Conservation (phyloP, 2,329 filamentous ascomycete species). For the Sporothrix euskadiensis region DNA sequence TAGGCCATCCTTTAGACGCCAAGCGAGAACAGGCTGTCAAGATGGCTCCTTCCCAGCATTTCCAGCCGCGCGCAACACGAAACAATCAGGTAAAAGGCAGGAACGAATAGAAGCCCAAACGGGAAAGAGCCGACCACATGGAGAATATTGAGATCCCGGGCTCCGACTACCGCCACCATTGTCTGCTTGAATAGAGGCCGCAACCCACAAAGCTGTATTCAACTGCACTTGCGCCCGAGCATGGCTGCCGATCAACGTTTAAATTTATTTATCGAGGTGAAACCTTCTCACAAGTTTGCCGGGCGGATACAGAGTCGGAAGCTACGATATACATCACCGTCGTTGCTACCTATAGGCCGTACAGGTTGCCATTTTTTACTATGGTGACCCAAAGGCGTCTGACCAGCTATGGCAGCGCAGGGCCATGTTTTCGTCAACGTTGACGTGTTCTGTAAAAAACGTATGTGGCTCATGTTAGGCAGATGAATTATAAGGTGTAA, state of each 20-base stretch:
- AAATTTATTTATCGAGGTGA: neutral
- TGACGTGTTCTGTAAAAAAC: neutral
- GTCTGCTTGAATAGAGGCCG: neutral
- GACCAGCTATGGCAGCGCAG: neutral
- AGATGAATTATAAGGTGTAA: neutral
- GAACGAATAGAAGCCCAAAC: neutral
- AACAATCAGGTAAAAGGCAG: neutral
- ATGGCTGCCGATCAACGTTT: neutral
- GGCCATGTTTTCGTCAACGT: neutral
- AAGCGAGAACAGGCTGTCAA: neutral
- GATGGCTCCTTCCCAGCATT: neutral
- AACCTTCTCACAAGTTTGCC: no score
- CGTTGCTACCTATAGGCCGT: neutral
- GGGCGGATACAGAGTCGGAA: neutral
- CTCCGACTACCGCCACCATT: neutral
- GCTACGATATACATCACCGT: neutral
- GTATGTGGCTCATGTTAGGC: neutral
- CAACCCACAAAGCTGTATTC: neutral
- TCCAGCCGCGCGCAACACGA: conserved; percentile 19
- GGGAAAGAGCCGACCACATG: neutral
- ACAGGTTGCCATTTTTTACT: no score
- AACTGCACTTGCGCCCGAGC: neutral
- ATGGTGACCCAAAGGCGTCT: no score
- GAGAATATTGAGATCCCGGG: neutral
- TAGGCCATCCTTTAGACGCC: neutral